Percentiles rank a stretch among this genome's conserved stretches.
Evolutionary conservation across 1,284 basidiomycete genomes (phyloP).

Genomic region (Microstroma glucosiphilum): DNA sequence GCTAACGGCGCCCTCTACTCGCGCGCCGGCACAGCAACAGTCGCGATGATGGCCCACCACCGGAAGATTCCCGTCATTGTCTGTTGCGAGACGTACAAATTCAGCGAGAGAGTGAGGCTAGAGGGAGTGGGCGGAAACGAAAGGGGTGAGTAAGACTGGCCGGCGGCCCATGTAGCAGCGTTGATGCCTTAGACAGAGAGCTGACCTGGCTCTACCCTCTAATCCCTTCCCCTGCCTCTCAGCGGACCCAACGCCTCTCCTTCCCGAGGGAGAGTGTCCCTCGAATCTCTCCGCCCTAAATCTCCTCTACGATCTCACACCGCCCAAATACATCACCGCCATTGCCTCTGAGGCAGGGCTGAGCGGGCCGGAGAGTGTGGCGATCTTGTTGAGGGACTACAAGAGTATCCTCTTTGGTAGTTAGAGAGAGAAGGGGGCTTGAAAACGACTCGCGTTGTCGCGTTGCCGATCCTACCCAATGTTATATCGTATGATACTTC

Average conservation of each 20-base stretch:
- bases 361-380: constrained; percentile 47
- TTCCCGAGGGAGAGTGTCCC: neutral
- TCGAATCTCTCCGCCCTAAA: constrained; percentile 23
- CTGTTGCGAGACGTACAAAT: constrained; percentile 98
- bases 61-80: constrained; percentile 87
- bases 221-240: too few relatives aligned
- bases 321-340: constrained; percentile 42
- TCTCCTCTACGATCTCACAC: constrained; percentile 48
- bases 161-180: neutral
- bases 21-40: constrained; percentile 86
- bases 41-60: constrained; percentile 89
- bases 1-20: constrained; percentile 92
- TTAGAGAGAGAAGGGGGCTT: constrained; percentile 9
- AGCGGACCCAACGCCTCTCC: too few relatives aligned
- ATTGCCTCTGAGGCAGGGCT: constrained; percentile 47
- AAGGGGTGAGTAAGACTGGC: constrained; percentile 59
- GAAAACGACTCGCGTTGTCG: too few relatives aligned
- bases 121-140: constrained; percentile 97
- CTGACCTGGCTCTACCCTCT: too few relatives aligned
- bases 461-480: too few relatives aligned
- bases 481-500: too few relatives aligned
- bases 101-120: constrained; percentile 82
- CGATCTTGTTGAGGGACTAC: constrained; percentile 47
- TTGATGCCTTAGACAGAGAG: neutral
- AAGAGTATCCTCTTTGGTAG: constrained; percentile 47